Conservation (phyloP, 139 green algal species). For the Diplosphaera chodatii region DNA sequence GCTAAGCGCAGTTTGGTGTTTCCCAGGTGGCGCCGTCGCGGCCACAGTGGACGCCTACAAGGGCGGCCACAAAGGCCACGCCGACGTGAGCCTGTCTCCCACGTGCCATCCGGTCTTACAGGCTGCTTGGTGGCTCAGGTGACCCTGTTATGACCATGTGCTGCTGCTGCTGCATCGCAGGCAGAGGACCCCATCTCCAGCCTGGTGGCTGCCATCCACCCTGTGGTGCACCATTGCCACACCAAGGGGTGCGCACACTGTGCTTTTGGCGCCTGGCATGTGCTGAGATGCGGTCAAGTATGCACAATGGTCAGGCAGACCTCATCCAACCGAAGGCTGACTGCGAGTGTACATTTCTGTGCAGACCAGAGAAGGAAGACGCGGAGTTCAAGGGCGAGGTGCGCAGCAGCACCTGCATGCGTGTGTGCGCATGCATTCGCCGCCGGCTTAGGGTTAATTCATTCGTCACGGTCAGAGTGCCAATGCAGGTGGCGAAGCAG, state of each 20-base stretch:
- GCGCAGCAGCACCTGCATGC: too few species aligned
- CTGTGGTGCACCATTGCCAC: constrained; percentile 1
- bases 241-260: background rate
- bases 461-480: too few species aligned
- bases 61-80: background rate
- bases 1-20: too few species aligned
- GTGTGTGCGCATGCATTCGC: too few species aligned
- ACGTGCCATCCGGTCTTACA: too few species aligned
- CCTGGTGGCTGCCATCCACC: background rate
- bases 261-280: too few species aligned
- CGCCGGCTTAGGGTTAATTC: too few species aligned
- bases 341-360: too few species aligned
- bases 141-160: too few species aligned
- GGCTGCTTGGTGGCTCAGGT: too few species aligned
- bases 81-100: background rate
- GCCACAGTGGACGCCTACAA: background rate
- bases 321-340: too few species aligned
- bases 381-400: background rate
- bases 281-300: background rate
- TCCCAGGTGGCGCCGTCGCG: background rate
- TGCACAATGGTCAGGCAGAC: too few species aligned
- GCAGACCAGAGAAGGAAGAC: background rate
- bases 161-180: background rate
- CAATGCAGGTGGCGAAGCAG: background rate
- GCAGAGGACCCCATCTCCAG: constrained; percentile 3